These are phyloP conservation scores for Metschnikowia rubicola DNA, from an alignment of 805 yeast species.

Conservation along the genomic window DNA sequence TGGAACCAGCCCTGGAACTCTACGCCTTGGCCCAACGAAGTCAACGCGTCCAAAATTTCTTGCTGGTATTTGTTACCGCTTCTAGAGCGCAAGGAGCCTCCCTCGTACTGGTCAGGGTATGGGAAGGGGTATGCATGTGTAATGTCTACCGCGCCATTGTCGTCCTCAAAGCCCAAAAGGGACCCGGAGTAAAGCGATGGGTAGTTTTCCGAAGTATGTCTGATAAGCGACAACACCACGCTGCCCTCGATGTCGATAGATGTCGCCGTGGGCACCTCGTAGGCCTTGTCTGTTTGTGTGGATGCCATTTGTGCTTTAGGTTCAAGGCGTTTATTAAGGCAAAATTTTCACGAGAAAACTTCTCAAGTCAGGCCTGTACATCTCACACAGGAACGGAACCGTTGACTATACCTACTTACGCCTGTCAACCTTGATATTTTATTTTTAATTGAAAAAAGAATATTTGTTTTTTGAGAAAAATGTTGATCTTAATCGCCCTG, in stretches of 20 bases:
- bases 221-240: slow-evolving; percentile 55
- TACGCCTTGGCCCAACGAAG: slow-evolving; percentile 60
- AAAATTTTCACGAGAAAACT: slow-evolving; percentile 16
- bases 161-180: slow-evolving; percentile 68
- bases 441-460: too few relatives aligned
- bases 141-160: slow-evolving; percentile 45
- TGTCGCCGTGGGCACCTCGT: slow-evolving; percentile 36
- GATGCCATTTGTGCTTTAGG: slow-evolving; percentile 14
- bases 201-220: slow-evolving; percentile 61
- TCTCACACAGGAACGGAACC: background rate
- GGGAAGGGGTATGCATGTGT: slow-evolving; percentile 72
- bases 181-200: slow-evolving; percentile 69
- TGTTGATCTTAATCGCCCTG: too few relatives aligned
- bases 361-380: slow-evolving; percentile 15
- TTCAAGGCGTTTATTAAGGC: background rate
- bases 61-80: slow-evolving; percentile 66
- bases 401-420: too few relatives aligned
- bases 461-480: too few relatives aligned
- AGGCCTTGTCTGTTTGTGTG: slow-evolving; percentile 18
- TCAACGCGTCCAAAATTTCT: slow-evolving; percentile 60
- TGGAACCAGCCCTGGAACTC: slow-evolving; percentile 83
- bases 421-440: too few relatives aligned
- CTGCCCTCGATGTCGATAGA: slow-evolving; percentile 48
- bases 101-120: slow-evolving; percentile 58
- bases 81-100: slow-evolving; percentile 57